Conservation (phyloP, 495 filamentous ascomycete species). For the Penicillium herquei region DNA sequence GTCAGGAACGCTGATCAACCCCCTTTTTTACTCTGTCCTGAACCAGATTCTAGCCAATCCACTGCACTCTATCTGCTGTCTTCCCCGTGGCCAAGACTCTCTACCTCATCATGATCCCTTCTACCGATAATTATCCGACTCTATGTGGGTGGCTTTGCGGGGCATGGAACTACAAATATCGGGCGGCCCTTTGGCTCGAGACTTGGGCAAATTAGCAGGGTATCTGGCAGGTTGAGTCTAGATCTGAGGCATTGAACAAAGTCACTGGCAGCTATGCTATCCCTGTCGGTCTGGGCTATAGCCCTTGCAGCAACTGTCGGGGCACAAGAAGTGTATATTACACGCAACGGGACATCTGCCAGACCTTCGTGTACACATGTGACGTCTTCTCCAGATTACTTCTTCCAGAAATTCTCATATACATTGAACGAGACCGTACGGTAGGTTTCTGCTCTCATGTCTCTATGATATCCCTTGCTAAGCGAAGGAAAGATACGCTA, state of each 20-base stretch:
- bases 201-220: no score
- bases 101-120: not conserved
- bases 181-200: no score
- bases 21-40: not conserved
- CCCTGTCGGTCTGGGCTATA: not conserved
- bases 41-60: not conserved
- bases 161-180: not conserved
- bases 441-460: constrained; percentile 2
- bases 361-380: constrained; percentile 24
- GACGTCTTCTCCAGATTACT: constrained; percentile 15
- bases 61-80: not conserved
- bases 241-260: no score
- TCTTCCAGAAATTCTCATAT: constrained; percentile 25
- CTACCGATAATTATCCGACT: constrained; percentile 5
- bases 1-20: not conserved
- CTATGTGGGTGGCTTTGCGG: not conserved
- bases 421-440: constrained; percentile 25
- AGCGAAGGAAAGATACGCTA: constrained; percentile 20
- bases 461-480: constrained; percentile 1
- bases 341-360: constrained; percentile 18
- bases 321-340: constrained; percentile 26
- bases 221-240: no score
- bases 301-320: not conserved
- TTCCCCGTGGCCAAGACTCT: not conserved
- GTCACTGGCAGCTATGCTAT: not conserved